A percentile compares a stretch with the other conserved stretches of the same genome.
These are phyloP conservation scores for Paramyrothecium sp. DNA, from an alignment of 2,329 filamentous ascomycete species.

Conservation along the genomic window DNA sequence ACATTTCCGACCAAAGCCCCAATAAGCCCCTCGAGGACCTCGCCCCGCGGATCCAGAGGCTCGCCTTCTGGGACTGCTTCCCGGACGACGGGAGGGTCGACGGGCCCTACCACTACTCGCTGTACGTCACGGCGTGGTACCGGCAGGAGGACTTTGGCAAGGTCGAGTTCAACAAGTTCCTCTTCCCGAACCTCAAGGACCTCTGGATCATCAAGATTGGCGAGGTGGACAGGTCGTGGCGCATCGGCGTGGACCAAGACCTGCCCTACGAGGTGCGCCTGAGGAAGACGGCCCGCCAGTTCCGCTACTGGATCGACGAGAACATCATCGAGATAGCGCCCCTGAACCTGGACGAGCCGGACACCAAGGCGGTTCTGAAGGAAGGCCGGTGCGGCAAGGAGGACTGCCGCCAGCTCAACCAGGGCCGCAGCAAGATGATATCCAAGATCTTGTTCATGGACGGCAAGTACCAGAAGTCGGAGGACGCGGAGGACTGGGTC, in stretches of 20 bases:
- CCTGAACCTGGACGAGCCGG: constrained; percentile 30
- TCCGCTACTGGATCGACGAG: constrained; percentile 36
- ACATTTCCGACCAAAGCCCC: constrained; percentile 28
- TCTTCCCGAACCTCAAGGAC: constrained; percentile 36
- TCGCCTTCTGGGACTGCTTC: constrained; percentile 39
- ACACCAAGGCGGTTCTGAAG: constrained; percentile 28
- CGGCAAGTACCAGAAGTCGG: constrained; percentile 24
- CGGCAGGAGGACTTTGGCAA: constrained; percentile 25
- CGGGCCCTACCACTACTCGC: constrained; percentile 28
- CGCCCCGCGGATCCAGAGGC: constrained; percentile 28
- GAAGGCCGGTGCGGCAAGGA: constrained; percentile 32
- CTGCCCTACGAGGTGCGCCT: constrained; percentile 26
- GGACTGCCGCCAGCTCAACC: constrained; percentile 33
- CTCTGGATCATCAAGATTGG: constrained; percentile 39
- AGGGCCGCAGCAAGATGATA: constrained; percentile 32
- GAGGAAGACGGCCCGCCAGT: constrained; percentile 32
- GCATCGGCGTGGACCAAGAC: constrained; percentile 27
- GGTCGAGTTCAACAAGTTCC: constrained; percentile 34
- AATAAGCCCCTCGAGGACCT: constrained; percentile 30
- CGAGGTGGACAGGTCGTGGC: constrained; percentile 34
- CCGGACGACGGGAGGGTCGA: constrained; percentile 35
- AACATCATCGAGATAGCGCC: constrained; percentile 35
- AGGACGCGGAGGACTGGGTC: constrained; percentile 25
- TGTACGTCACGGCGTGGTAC: constrained; percentile 31
- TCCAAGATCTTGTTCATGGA: constrained; percentile 36